A percentile compares a stretch with the other conserved stretches of the same genome.
phyloP scores from a whole-genome alignment of 225 moss, liverwort and hornwort species.

The Asterella californica region DNA sequence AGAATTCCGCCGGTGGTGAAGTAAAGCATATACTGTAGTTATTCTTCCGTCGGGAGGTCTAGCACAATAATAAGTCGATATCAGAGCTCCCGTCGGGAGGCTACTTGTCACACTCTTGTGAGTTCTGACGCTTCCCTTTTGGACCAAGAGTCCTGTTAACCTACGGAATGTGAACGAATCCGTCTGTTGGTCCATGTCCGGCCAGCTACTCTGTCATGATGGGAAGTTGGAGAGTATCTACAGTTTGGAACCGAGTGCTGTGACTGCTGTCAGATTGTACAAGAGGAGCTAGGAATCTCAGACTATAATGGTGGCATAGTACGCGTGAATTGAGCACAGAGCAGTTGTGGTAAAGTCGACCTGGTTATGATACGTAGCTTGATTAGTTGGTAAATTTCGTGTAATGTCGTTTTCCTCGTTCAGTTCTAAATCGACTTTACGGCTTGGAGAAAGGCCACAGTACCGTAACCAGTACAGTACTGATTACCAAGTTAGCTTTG shows the following conservation, averaged over 20 bases:
- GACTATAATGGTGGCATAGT: not conserved
- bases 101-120: too few relatives aligned
- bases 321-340: not conserved
- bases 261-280: not conserved
- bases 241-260: not conserved
- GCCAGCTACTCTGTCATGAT: constrained; percentile 1
- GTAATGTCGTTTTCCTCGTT: too few relatives aligned
- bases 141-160: too few relatives aligned
- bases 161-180: too few relatives aligned
- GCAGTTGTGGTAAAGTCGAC: not conserved
- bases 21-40: too few relatives aligned
- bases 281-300: not conserved
- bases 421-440: not conserved
- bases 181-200: not conserved
- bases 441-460: not conserved
- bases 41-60: too few relatives aligned
- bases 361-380: not conserved
- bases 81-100: too few relatives aligned
- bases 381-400: too few relatives aligned
- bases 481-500: too few relatives aligned
- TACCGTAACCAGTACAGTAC: not conserved
- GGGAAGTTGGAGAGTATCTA: not conserved
- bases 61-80: too few relatives aligned
- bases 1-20: too few relatives aligned
- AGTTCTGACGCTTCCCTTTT: too few relatives aligned